Conservation (phyloP, 805 yeast species). For the Myxozyma lipomycoides region DNA sequence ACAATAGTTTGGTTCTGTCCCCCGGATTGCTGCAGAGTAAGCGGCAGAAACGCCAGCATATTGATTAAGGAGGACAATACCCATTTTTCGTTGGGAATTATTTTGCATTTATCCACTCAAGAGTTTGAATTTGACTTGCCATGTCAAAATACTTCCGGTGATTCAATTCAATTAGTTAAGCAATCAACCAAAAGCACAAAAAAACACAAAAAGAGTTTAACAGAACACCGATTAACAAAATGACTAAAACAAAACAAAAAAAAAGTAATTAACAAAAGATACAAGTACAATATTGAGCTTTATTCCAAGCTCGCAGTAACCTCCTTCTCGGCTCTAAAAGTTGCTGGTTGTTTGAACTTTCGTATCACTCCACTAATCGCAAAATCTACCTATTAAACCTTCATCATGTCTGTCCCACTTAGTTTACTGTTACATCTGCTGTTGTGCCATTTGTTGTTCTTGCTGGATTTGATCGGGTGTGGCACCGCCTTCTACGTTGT, state of each 20-base stretch:
- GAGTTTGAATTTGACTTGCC: too few relatives aligned
- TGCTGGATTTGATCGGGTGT: neutral
- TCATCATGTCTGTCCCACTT: neutral
- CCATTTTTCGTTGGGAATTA: too few relatives aligned
- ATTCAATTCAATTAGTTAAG: neutral
- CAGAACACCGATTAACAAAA: neutral
- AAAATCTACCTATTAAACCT: too few relatives aligned
- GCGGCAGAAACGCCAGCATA: too few relatives aligned
- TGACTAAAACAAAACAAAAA: neutral
- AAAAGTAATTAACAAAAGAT: neutral
- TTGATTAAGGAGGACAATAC: too few relatives aligned
- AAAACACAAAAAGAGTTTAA: neutral
- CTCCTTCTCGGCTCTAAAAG: too few relatives aligned
- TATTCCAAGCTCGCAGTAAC: too few relatives aligned
- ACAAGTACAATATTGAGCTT: too few relatives aligned
- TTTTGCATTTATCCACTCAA: too few relatives aligned
- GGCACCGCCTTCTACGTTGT: slow-evolving; percentile 58
- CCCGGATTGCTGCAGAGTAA: too few relatives aligned
- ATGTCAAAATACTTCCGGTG: too few relatives aligned
- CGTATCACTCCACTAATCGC: neutral
- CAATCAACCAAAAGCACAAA: neutral
- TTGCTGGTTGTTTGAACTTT: neutral
- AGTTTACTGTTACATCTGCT: neutral
- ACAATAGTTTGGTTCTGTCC: too few relatives aligned
- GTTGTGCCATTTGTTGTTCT: neutral